Conservation (phyloP, 2,329 filamentous ascomycete species). For the Aquanectria penicillioides region DNA sequence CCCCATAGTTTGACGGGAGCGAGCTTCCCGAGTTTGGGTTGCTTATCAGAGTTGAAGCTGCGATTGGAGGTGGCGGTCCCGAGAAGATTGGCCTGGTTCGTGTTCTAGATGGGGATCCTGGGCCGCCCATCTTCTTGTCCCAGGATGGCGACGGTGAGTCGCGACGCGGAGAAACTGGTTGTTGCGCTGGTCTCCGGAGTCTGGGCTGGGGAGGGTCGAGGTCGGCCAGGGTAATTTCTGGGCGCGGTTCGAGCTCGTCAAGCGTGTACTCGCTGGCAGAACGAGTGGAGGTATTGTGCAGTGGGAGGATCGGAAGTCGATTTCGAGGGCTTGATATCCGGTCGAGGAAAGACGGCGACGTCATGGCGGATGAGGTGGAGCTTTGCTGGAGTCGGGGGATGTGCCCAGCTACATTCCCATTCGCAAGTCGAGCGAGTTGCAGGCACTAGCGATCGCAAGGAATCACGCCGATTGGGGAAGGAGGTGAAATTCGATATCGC, state of each 20-base stretch:
- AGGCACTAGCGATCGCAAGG: not conserved
- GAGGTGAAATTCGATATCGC: not conserved
- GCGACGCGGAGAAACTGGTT: conserved; percentile 19
- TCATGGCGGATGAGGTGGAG: conserved; percentile 30
- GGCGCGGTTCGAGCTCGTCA: conserved; percentile 51
- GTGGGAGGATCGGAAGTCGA: conserved; percentile 39
- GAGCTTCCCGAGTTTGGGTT: conserved; percentile 20
- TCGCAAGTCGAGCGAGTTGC: too few relatives aligned
- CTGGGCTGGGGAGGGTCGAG: conserved; percentile 35
- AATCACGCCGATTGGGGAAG: not conserved
- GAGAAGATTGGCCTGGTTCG: conserved; percentile 53
- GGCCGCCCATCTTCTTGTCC: conserved; percentile 41
- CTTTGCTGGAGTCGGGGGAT: not conserved
- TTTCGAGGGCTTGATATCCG: conserved; percentile 39
- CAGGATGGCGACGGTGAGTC: conserved; percentile 30
- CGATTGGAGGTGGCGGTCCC: conserved; percentile 63
- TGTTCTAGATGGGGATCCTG: conserved; percentile 45
- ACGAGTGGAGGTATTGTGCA: conserved; percentile 38
- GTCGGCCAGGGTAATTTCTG: conserved; percentile 41
- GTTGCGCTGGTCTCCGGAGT: conserved; percentile 29
- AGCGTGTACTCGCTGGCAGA: conserved; percentile 50
- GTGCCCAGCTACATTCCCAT: not conserved
- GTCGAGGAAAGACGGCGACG: conserved; percentile 42
- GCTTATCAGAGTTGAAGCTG: conserved; percentile 51
- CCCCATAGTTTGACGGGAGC: conserved; percentile 18